phyloP scores from a whole-genome alignment of 116 monocot genomes.

The Zostera marina region DNA sequence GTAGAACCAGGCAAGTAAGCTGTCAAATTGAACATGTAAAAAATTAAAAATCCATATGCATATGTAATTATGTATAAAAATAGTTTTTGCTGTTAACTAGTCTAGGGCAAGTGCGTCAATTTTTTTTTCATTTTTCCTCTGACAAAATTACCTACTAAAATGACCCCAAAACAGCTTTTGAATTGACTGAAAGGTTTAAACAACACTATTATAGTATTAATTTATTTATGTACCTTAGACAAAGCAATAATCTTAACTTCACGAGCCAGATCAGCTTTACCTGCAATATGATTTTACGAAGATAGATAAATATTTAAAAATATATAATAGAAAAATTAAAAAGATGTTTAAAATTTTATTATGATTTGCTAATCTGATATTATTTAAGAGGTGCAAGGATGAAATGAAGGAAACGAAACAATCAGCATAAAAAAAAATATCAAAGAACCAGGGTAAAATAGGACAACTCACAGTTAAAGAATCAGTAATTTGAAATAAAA shows the following conservation, averaged over 20 bases:
- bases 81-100: not conserved
- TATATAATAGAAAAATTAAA: not conserved
- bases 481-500: not conserved
- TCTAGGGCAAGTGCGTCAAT: no score
- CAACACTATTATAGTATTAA: not conserved
- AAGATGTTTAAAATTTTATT: not conserved
- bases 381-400: not conserved
- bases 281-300: not conserved
- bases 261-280: slow-evolving; percentile 6
- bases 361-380: not conserved
- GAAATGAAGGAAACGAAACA: not conserved
- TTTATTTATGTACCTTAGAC: slow-evolving; percentile 12
- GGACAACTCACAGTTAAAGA: not conserved
- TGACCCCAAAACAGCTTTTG: no score
- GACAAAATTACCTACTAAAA: no score
- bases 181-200: not conserved
- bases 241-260: slow-evolving; percentile 15
- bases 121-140: no score
- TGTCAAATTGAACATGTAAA: slow-evolving; percentile 17
- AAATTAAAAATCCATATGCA: slow-evolving; percentile 1
- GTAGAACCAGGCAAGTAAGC: slow-evolving; percentile 80
- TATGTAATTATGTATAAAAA: not conserved
- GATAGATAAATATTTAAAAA: not conserved
- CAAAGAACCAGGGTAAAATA: not conserved
- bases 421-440: not conserved